Evolutionary conservation across 306 rosid species (phyloP), one percentile per base, ranked within the genome.

Genomic region (Elaeagnus macrophylla): DNA sequence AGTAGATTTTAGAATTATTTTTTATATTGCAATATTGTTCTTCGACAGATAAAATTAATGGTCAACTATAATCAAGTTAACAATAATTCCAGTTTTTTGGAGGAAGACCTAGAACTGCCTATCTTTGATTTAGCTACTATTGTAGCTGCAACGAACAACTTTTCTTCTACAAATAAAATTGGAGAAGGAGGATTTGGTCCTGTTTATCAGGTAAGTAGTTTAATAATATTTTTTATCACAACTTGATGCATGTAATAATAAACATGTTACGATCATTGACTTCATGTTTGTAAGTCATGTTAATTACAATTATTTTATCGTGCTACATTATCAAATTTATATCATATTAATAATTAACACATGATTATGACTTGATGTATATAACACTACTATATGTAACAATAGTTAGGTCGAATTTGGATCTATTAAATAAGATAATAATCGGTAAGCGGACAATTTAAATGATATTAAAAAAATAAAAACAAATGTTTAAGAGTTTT

Each of bases 171-270:
- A 13, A 25, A 58, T 36, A 58, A 58, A 17, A 32, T 58, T 36
- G 62, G 62, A 58, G 62, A 44, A 40, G 62, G 62, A 9, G 62
- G 62, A 8, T 58, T 58, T 36, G 62, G 62, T 11, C 41, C 62
- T 12, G 62, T 58, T 58, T 58, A 43, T 19, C 42, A 19, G 52
- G 62, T 56, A 56, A 3, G 12, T 2, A 9, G 32, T 56, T 12
- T 39, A 36, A 6, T 9, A 10, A 13, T 39, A 36, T 2, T 25
- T 25, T 25, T 25, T 13, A 50, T 50, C 18, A 1, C 10, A 9
- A 18, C 4, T 20, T 49, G 3, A 18, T 11, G 3, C 7, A 1
- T 19, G 15, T 3, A 0, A 12, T n/a, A 1, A 13, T 12, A 52
- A n/a, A 18, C 7, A 52, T 5, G n/a, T 11, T 12, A 7, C 13